phyloP scores from a whole-genome alignment of 2,329 filamentous ascomycete species.

The Pyrenophora seminiperda region DNA sequence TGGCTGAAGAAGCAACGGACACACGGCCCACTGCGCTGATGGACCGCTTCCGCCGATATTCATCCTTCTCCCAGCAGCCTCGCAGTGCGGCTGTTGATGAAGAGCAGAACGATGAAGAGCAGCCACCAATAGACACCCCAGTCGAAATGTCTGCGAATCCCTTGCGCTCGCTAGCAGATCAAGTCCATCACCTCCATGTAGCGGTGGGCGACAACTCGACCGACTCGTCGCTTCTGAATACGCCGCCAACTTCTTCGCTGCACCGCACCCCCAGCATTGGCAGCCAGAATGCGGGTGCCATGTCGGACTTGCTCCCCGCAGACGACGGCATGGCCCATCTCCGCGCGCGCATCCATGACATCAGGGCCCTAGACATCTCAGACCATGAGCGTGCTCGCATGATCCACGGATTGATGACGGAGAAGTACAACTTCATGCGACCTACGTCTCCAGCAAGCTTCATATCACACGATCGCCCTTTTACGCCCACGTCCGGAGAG shows the following conservation, averaged over 20 bases:
- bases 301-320: slow-evolving; percentile 51
- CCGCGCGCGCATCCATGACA: slow-evolving; percentile 55
- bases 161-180: slow-evolving; percentile 33
- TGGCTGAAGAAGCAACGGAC: slow-evolving; percentile 11
- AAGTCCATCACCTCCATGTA: slow-evolving; percentile 34
- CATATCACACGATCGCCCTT: slow-evolving; percentile 46
- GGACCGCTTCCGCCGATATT: slow-evolving; percentile 28
- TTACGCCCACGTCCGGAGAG: slow-evolving; percentile 44
- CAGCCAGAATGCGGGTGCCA: slow-evolving; percentile 33
- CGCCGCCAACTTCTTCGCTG: slow-evolving; percentile 27
- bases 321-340: slow-evolving; percentile 58
- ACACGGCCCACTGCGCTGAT: slow-evolving; percentile 16
- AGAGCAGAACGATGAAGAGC: slow-evolving; percentile 29
- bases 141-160: slow-evolving; percentile 42
- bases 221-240: slow-evolving; percentile 29
- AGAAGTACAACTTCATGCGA: slow-evolving; percentile 50
- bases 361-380: slow-evolving; percentile 50
- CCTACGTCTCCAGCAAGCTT: slow-evolving; percentile 48
- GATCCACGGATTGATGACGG: slow-evolving; percentile 57
- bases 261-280: slow-evolving; percentile 12
- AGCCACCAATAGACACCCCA: slow-evolving; percentile 31
- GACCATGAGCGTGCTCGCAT: slow-evolving; percentile 56
- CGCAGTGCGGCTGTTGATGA: slow-evolving; percentile 32
- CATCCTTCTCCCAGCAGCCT: slow-evolving; percentile 29
- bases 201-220: too few species aligned